Evolutionary conservation across 306 rosid species (phyloP), one percentile per base, ranked within the genome.

Genomic region (peach (Prunus persica)): DNA sequence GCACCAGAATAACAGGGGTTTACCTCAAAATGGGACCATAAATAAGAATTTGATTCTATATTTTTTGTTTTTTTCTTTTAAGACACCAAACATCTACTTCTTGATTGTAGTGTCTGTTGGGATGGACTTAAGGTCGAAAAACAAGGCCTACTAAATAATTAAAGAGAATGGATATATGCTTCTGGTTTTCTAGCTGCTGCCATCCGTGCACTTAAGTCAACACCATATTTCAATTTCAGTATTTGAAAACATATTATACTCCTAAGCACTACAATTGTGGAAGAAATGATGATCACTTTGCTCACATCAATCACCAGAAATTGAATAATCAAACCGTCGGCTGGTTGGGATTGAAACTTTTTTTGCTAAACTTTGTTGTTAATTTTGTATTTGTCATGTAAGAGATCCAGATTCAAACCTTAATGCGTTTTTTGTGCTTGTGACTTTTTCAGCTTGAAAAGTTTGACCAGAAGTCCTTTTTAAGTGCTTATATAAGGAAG

Each of bases 391-490:
- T 43, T 80, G 85, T 73, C 83, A 67, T 67, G 78, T 71, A 73
- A 47, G 11, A 46, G 62, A 73, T 84, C 76, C 70, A 54, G 71
- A 71, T 88, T 81, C 86, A 84, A 73, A 61, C 50, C 65, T 32
- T 63, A 64, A 41, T 67, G 14, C 66, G 60, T 76, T 13, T 78
- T 78, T 67, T 64, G 34, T 11, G 41, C 38, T 72, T 72, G 38
- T 77, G 79, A 69, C 46, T 74, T 86, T 86, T 28, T 52, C 91
- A 86, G 88, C 84, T 50, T 72, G 86, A 87, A 62, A 86, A 76
- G 84, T 83, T 89, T 87, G 92, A 87, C 91, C 58, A 34, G 45
- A 71, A 88, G 43, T 65, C 79, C 65, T 80, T 73, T 79, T 62
- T 11, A 19, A 12, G 45, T 46, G 75, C 86, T 77, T 84, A 81